Base-by-base conservation (phyloP, 805 yeast species). In the Wickerhamiella qilinensis region DNA sequence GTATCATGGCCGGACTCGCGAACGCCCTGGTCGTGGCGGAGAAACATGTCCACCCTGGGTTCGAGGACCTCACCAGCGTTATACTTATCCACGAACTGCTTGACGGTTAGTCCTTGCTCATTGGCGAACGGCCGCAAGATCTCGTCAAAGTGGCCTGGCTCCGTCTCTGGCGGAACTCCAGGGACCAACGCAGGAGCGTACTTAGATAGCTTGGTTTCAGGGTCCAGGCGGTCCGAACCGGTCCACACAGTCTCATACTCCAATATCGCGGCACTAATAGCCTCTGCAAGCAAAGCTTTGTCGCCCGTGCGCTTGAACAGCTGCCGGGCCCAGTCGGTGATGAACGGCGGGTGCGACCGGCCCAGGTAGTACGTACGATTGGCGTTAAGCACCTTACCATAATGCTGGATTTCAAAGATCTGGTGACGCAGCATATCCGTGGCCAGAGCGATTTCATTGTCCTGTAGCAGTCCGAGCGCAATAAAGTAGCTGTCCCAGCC, bases 401-500 rank as follows among this genome's bases (percentile, higher is more conserved):
- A 88, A 54, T 88, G 76, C 34, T 73, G 65, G 49, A 88, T 86
- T 54, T 91, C 95, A 58, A 77, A 91, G 39, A 84, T 77, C 55
- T 85, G 86, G 58, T 88, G 86, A 54, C 79, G 86, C 11, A 86
- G 82, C 88, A 88, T 83, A 0, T 93, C 94, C 48, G 76, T 66
- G 7, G 94, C 88, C 25, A 86, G 65, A 30, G 76, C 80, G 17
- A 74, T 57, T 37, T 73, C 67, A 30, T 68, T 71, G 51, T 80
- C 79, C 20, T 71, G 68, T 20, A 91, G 56, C 31, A 91, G 64
- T 1, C 97, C 98, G 19, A 85, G 58, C 0, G 91, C 72, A 54
- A 78, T 85, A 78, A 91, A 81, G 54, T 91, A 88, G 2, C 95
- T 84, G 57, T 88, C 98, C 98, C 98, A 88, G 14, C 97, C 98